These are phyloP conservation scores for Candida tammaniensis DNA, from an alignment of 805 yeast genomes.

Conservation along the genomic window DNA sequence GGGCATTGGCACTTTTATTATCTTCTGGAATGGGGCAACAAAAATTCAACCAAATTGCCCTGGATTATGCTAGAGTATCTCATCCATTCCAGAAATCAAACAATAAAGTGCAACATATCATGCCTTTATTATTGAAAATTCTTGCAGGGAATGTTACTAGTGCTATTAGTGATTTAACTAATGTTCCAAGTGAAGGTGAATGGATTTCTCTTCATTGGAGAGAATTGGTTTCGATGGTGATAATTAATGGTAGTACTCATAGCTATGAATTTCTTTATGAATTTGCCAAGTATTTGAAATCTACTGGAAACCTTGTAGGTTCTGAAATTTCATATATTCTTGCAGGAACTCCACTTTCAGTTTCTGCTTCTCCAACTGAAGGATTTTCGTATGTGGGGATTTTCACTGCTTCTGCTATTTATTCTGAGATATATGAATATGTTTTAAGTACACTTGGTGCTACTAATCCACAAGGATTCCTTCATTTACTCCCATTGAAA, in stretches of 20 bases:
- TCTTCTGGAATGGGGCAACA: constrained; percentile 65
- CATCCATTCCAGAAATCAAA: constrained; percentile 39
- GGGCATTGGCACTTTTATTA: constrained; percentile 73
- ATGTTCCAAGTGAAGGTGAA: constrained; percentile 37
- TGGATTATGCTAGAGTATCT: constrained; percentile 52
- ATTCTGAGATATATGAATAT: constrained; percentile 73
- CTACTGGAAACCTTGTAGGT: constrained; percentile 27
- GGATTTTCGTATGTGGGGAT: constrained; percentile 26
- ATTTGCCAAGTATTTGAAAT: constrained; percentile 47
- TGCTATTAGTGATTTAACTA: constrained; percentile 49
- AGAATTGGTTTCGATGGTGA: constrained; percentile 35
- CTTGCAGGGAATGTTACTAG: constrained; percentile 58
- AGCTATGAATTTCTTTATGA: constrained; percentile 42
- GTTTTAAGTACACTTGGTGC: constrained; percentile 26
- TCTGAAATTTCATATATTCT: constrained; percentile 46
- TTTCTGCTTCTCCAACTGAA: constrained; percentile 11
- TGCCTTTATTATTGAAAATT: constrained; percentile 60
- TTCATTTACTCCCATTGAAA: constrained; percentile 59
- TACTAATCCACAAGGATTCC: constrained; percentile 36
- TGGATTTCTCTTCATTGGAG: constrained; percentile 57
- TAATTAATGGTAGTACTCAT: constrained; percentile 33
- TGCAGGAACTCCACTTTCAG: constrained; percentile 38
- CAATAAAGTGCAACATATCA: constrained; percentile 38
- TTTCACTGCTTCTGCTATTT: constrained; percentile 30
- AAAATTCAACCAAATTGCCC: constrained; percentile 55